phyloP scores from a whole-genome alignment of 1,284 basidiomycete genomes.

The Leccinum pallidistipes region DNA sequence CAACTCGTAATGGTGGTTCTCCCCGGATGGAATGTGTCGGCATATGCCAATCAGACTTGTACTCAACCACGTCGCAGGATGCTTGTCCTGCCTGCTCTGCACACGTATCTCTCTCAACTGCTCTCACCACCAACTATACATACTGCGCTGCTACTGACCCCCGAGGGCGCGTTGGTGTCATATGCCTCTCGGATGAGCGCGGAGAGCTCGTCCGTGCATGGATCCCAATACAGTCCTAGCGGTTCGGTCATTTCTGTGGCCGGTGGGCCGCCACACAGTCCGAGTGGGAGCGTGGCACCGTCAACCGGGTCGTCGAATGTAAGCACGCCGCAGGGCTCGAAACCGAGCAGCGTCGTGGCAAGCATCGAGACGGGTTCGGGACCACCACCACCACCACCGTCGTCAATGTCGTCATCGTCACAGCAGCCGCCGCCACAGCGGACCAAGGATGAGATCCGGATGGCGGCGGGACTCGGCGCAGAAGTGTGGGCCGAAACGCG shows the following conservation, averaged over 20 bases:
- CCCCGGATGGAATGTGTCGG: slow-evolving; percentile 1
- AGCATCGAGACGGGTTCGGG: slow-evolving; percentile 11
- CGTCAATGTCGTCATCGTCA: background rate
- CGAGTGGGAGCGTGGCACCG: slow-evolving; percentile 19
- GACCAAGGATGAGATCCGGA: slow-evolving; percentile 69
- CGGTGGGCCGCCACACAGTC: slow-evolving; percentile 2
- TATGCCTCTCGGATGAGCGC: slow-evolving; percentile 26
- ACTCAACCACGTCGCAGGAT: slow-evolving; percentile 16
- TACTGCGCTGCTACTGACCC: slow-evolving; percentile 32
- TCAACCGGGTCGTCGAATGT: slow-evolving; percentile 15
- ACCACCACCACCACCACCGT: background rate
- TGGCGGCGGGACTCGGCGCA: slow-evolving; percentile 65
- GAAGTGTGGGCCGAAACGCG: slow-evolving; percentile 76
- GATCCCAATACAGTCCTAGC: slow-evolving; percentile 10
- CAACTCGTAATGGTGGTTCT: slow-evolving; percentile 24
- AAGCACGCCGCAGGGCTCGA: slow-evolving; percentile 40
- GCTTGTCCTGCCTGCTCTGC: slow-evolving; percentile 33
- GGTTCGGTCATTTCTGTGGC: slow-evolving; percentile 10
- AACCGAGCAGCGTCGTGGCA: slow-evolving; percentile 14
- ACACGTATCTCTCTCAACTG: slow-evolving; percentile 29
- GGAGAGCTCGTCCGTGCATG: slow-evolving; percentile 7
- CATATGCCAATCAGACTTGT: slow-evolving; percentile 10
- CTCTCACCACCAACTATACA: slow-evolving; percentile 33
- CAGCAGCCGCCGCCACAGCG: slow-evolving; percentile 35
- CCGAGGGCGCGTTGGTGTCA: slow-evolving; percentile 35